These are phyloP conservation scores for Beta lomatogona DNA, from an alignment of 179 eudicot species.

Conservation along the genomic window DNA sequence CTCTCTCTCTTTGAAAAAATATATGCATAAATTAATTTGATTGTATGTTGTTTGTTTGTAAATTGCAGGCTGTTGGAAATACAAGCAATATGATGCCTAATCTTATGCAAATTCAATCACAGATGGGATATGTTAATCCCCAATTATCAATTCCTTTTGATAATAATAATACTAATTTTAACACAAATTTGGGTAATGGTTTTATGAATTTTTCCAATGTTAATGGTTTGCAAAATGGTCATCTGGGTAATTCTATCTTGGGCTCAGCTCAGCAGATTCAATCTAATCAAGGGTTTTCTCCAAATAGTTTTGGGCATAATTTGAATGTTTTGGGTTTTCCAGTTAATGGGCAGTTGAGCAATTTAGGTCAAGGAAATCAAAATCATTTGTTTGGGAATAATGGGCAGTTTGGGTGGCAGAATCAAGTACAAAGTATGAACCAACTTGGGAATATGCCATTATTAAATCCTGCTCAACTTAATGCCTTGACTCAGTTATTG, in stretches of 20 bases:
- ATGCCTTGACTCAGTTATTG: slow-evolving; percentile 40
- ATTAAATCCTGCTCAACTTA: slow-evolving; percentile 43
- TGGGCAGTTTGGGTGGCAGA: slow-evolving; percentile 54
- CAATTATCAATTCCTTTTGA: slow-evolving; percentile 31
- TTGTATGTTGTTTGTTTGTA: neutral
- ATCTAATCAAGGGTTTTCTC: slow-evolving; percentile 32
- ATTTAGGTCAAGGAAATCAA: slow-evolving; percentile 25
- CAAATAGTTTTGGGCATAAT: slow-evolving; percentile 34
- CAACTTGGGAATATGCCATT: slow-evolving; percentile 47
- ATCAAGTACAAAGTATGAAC: slow-evolving; percentile 48
- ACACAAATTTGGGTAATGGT: slow-evolving; percentile 31
- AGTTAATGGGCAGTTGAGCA: slow-evolving; percentile 29
- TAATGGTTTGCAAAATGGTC: slow-evolving; percentile 31
- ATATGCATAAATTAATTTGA: neutral
- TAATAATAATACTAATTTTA: slow-evolving; percentile 19
- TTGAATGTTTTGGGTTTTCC: slow-evolving; percentile 29
- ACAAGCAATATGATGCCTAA: slow-evolving; percentile 33
- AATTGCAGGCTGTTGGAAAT: slow-evolving; percentile 29
- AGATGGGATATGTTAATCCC: slow-evolving; percentile 40
- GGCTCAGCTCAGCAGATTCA: slow-evolving; percentile 38
- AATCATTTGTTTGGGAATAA: slow-evolving; percentile 41
- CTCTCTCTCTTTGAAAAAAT: neutral
- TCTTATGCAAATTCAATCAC: slow-evolving; percentile 39
- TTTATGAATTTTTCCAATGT: slow-evolving; percentile 36
- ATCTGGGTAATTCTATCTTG: slow-evolving; percentile 29